Evolutionary conservation across 1,284 basidiomycete genomes (phyloP), one percentile per base, ranked within the genome.

Genomic region (Irpex rosettiformis): DNA sequence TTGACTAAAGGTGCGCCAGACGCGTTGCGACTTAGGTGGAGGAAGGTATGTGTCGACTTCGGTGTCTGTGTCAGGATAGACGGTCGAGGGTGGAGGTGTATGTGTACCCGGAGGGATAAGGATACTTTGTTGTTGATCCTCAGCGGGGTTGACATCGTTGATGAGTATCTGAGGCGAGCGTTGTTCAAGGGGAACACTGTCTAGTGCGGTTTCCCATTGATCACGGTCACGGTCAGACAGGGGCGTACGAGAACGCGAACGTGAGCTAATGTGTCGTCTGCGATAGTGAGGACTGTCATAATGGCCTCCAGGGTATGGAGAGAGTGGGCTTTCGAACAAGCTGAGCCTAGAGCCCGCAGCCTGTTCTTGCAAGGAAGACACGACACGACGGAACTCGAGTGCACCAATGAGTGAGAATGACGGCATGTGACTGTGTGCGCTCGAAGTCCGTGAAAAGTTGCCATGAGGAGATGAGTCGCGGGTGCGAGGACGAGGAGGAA

Each of bases 361-460:
- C 64, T 89, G 80, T 54, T 80, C 78, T 58, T 86, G 83, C 7
- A 98, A 78, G 0, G 89, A 89, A 16, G 89, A 81, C 13, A 98
- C 89, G 13, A 97, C 91, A 61, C 95, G 89, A 27, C 93, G 81
- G 73, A 98, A 98, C 71, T 98, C 96, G 55, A 98, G 84, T 0
- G 96, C 95, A 7, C 95, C 93, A 2, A 97, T 83, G 1, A 98
- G 82, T 4, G 94, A 96, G 72, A 95, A 94, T 1, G 89, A 91
- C 1, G 89, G 89, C 73, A 92, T 82, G 59, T 84, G 81, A 6
- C 72, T 68, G 48, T 51, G 48, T 21, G 75, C 62, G 30, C 73
- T 73, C 6, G 77, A 67, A 4, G 52, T 55, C 1, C 52, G 53
- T 22, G 45, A 47, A 8, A 33, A 47, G 11, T 77, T 65, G 30